Evolutionary conservation across 2,329 filamentous ascomycete genomes (phyloP).

Genomic region (Hirsutella thompsonii): DNA sequence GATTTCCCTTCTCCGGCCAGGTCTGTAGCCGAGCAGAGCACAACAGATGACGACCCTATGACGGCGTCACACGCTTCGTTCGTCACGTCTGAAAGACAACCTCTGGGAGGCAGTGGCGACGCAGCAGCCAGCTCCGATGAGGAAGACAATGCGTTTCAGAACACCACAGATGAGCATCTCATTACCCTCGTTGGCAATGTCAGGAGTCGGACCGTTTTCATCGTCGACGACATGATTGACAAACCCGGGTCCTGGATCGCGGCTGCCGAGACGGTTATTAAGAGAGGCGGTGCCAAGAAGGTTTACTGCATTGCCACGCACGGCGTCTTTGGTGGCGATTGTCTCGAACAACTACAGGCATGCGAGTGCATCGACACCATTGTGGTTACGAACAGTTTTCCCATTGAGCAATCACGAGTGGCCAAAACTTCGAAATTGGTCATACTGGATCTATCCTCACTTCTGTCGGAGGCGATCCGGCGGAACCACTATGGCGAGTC

Average conservation of each 20-base stretch:
- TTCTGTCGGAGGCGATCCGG: conserved; percentile 84
- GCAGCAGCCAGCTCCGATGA: conserved; percentile 76
- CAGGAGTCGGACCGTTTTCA: conserved; percentile 74
- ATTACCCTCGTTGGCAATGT: conserved; percentile 97
- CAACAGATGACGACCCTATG: conserved; percentile 72
- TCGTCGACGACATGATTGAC: conserved; percentile 98
- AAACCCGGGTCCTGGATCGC: conserved; percentile 96
- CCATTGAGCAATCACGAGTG: conserved; percentile 64
- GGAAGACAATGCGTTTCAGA: conserved; percentile 78
- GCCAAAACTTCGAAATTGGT: conserved; percentile 69
- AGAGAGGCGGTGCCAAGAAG: conserved; percentile 79
- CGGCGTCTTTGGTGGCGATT: conserved; percentile 83
- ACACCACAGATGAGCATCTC: conserved; percentile 77
- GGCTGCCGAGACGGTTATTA: conserved; percentile 90
- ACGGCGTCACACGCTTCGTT: conserved; percentile 62
- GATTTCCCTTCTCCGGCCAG: conserved; percentile 70
- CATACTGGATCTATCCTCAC: conserved; percentile 74
- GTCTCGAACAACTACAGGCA: conserved; percentile 75
- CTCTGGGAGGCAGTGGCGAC: conserved; percentile 72
- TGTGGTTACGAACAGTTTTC: conserved; percentile 94
- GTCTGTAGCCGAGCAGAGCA: conserved; percentile 54
- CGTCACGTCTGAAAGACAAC: conserved; percentile 55
- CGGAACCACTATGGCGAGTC: conserved; percentile 94
- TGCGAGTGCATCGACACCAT: conserved; percentile 92
- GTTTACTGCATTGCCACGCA: conserved; percentile 98